A percentile compares a stretch with the other conserved stretches of the same genome.
Conservation (phyloP, 2,329 filamentous ascomycete species). For the Neocucurbitaria cava region DNA sequence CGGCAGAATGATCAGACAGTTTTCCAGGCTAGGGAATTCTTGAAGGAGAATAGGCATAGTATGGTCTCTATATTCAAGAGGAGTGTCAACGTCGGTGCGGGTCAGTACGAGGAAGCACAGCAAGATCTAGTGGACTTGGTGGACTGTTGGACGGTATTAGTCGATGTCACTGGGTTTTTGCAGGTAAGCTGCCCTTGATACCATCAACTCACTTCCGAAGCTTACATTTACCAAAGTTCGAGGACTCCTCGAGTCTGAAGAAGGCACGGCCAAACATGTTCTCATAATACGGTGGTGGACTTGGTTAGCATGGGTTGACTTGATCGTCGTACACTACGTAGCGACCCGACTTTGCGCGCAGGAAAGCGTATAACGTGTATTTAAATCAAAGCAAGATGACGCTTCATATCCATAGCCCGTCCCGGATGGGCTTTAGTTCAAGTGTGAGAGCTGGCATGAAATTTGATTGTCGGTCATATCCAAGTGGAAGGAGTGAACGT, state of each 20-base stretch:
- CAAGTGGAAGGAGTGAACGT: too few relatives aligned
- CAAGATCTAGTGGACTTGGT: constrained; percentile 77
- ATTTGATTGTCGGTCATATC: too few relatives aligned
- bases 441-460: too few relatives aligned
- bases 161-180: constrained; percentile 82
- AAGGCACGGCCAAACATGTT: constrained; percentile 32
- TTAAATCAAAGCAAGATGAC: not conserved
- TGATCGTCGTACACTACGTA: not conserved
- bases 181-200: constrained; percentile 66
- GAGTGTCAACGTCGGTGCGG: constrained; percentile 74
- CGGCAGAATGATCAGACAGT: constrained; percentile 77
- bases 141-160: constrained; percentile 83
- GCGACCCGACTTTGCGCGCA: not conserved
- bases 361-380: not conserved
- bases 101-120: constrained; percentile 62
- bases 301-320: not conserved
- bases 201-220: not conserved
- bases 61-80: constrained; percentile 91
- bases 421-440: too few relatives aligned
- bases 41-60: constrained; percentile 80
- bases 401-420: too few relatives aligned
- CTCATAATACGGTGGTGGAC: constrained; percentile 7
- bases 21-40: constrained; percentile 78
- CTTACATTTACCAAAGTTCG: constrained; percentile 31
- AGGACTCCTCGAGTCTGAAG: constrained; percentile 36